These are phyloP conservation scores for Diaporthe ampelina DNA, from an alignment of 2,329 filamentous ascomycete genomes.

Conservation along the genomic window DNA sequence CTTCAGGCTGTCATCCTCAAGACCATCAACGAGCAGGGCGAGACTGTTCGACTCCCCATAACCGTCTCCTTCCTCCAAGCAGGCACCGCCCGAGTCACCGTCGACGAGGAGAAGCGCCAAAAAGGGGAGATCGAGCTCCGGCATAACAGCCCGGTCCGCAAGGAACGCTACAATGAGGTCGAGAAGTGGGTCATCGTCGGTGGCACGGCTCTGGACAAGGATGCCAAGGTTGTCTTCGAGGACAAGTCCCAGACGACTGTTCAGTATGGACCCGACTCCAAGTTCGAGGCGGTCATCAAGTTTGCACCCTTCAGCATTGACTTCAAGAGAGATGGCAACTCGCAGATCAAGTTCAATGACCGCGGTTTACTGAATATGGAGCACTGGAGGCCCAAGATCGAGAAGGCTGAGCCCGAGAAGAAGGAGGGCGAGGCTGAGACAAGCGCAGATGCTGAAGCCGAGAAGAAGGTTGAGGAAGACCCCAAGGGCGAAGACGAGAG, in stretches of 20 bases:
- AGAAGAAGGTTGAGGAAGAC: slow-evolving; percentile 50
- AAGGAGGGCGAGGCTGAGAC: slow-evolving; percentile 62
- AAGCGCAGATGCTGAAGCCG: slow-evolving; percentile 59
- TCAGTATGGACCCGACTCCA: slow-evolving; percentile 81
- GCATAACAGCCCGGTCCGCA: slow-evolving; percentile 85
- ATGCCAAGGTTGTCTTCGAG: slow-evolving; percentile 76
- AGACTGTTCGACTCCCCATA: slow-evolving; percentile 84
- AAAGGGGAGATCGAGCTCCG: slow-evolving; percentile 91
- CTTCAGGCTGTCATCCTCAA: slow-evolving; percentile 88
- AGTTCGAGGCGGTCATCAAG: slow-evolving; percentile 86
- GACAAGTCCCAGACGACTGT: slow-evolving; percentile 79
- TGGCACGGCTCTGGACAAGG: slow-evolving; percentile 79
- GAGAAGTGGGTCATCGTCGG: slow-evolving; percentile 90
- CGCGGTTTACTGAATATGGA: slow-evolving; percentile 93
- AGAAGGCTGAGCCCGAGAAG: slow-evolving; percentile 67
- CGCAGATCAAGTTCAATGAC: slow-evolving; percentile 90
- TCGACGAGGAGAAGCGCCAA: slow-evolving; percentile 92
- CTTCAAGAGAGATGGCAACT: slow-evolving; percentile 85
- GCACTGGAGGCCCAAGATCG: slow-evolving; percentile 92
- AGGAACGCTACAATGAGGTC: slow-evolving; percentile 95
- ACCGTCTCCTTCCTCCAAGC: slow-evolving; percentile 91
- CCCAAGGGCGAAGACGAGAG: slow-evolving; percentile 77
- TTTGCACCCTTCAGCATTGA: slow-evolving; percentile 88
- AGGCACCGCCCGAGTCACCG: slow-evolving; percentile 85
- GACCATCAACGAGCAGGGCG: slow-evolving; percentile 73